Percentiles rank a stretch among this genome's conserved stretches.
phyloP scores from a whole-genome alignment of 1,139 yeast species.

The Kurtzmaniella quercitrusa region DNA sequence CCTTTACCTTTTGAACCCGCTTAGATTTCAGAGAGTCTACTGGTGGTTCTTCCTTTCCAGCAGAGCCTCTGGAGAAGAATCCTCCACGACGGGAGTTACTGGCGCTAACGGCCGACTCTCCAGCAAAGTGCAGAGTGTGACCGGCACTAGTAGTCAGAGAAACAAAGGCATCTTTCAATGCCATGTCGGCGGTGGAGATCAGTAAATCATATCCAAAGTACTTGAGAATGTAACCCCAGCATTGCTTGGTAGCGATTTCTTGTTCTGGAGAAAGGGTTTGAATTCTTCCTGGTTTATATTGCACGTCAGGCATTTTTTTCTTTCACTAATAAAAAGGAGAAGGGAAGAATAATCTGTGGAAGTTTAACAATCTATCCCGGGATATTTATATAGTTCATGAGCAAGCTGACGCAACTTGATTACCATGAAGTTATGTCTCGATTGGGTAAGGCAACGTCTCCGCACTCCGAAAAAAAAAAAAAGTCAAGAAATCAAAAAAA shows the following conservation, averaged over 20 bases:
- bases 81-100: slow-evolving; percentile 12
- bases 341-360: neutral
- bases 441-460: neutral
- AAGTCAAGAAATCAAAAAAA: no score
- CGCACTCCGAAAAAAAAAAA: neutral
- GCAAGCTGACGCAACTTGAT: neutral
- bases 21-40: slow-evolving; percentile 2
- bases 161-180: slow-evolving; percentile 30
- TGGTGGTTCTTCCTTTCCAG: neutral
- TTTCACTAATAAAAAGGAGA: no score
- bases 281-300: slow-evolving; percentile 37
- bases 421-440: neutral
- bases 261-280: slow-evolving; percentile 39
- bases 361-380: no score
- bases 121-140: slow-evolving; percentile 4
- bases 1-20: slow-evolving; percentile 4
- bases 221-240: slow-evolving; percentile 36
- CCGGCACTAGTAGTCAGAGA: slow-evolving; percentile 22
- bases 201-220: slow-evolving; percentile 36
- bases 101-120: slow-evolving; percentile 2
- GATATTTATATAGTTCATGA: neutral
- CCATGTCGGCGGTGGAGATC: slow-evolving; percentile 29
- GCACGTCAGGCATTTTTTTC: neutral
- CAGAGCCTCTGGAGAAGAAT: slow-evolving; percentile 13
- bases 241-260: slow-evolving; percentile 37